A percentile compares a stretch with the other conserved stretches of the same genome.
phyloP scores from a whole-genome alignment of 1,139 yeast species.

The Kodamaea plutei region DNA sequence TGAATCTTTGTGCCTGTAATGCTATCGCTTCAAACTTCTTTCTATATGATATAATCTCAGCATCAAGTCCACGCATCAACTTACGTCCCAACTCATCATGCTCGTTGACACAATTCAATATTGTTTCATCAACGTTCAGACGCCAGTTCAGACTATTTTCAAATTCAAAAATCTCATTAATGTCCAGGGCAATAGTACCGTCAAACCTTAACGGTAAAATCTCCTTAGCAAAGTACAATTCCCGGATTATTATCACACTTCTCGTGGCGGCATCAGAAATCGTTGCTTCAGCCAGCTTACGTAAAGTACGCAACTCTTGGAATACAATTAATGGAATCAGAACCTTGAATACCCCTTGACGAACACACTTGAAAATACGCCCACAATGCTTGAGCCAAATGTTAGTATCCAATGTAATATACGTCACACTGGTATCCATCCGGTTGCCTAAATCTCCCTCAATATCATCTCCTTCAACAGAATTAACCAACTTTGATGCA shows the following conservation, averaged over 20 bases:
- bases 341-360: conserved; percentile 53
- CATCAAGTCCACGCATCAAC: conserved; percentile 34
- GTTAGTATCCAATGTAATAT: conserved; percentile 69
- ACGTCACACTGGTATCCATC: conserved; percentile 54
- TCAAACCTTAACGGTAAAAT: conserved; percentile 50
- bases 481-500: no score
- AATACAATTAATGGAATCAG: conserved; percentile 71
- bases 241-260: conserved; percentile 70
- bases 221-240: conserved; percentile 54
- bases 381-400: conserved; percentile 84
- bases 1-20: conserved; percentile 3
- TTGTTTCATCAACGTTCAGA: conserved; percentile 56
- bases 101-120: conserved; percentile 47
- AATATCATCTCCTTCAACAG: conserved; percentile 9
- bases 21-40: conserved; percentile 3
- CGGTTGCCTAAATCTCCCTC: conserved; percentile 45
- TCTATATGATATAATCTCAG: conserved; percentile 11
- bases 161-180: conserved; percentile 55
- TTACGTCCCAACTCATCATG: conserved; percentile 44
- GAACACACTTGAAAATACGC: conserved; percentile 63
- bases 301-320: conserved; percentile 70
- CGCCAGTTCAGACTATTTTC: conserved; percentile 66
- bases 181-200: conserved; percentile 52
- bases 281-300: conserved; percentile 70
- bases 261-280: conserved; percentile 80